Evolutionary conservation across 2,329 filamentous ascomycete species (phyloP), one percentile per base, ranked within the genome.

Genomic region (Drechslerella coelobrocha): DNA sequence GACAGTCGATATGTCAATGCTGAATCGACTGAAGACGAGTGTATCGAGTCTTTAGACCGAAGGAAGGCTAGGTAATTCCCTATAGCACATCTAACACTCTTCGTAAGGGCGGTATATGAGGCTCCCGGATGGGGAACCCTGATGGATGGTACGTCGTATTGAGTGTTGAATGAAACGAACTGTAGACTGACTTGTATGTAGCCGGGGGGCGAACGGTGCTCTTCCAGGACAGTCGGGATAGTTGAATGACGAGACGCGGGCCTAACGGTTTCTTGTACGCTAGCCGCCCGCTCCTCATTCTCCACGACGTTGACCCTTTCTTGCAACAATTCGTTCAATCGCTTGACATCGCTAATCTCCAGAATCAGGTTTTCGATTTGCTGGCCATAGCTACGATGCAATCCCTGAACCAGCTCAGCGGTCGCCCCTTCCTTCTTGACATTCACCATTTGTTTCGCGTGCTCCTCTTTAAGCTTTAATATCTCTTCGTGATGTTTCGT

Each of bases 31-130:
- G 66, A 72, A 2, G 66, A 63, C 9, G 48, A 55, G 29, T 72
- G 66, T 43, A 72, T 72, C 26, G 66, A 72, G 24, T 72, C 66
- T 21, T 65, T 72, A 17, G 66, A 72, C 56, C 66, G 54, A n/a
- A 72, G 21, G 34, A 72, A 72, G 0, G 66, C 66, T 19, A 72
- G 34, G 27, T 72, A 72, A 24, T 72, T 72, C 0, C 59, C 66
- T n/a, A 72, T 65, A 8, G 66, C 66, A 29, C 66, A 72, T 41
- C 61, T 60, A 21, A 72, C 60, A n/a, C 61, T 63, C 34, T 63
- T 72, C 6, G 59, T 65, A 4, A 72, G 60, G 9, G 53, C 59
- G n/a, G 66, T 60, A 39, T 63, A 72, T 14, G 66, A 72, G 3
- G 61, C 61, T 19, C 66, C 66, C 9, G 59, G 59, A 26, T 72